A percentile compares a stretch with the other conserved stretches of the same genome.
phyloP scores from a whole-genome alignment of 1,284 basidiomycete species.

The Tilletia setariae region DNA sequence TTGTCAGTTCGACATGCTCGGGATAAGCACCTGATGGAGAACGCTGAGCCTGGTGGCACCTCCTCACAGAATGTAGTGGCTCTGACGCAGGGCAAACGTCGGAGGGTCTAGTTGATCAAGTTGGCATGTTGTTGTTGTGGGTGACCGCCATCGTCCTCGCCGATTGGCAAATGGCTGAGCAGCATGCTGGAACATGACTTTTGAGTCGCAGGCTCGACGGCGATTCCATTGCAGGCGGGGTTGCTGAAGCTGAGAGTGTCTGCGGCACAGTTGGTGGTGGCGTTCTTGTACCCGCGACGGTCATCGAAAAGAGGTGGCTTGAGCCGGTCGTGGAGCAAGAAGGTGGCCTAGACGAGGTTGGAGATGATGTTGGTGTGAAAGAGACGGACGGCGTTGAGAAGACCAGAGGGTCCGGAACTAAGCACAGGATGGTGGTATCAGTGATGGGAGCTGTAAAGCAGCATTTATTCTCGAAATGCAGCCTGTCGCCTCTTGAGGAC shows the following conservation, averaged over 20 bases:
- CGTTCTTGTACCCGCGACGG: slow-evolving; percentile 33
- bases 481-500: slow-evolving; percentile 14
- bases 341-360: slow-evolving; percentile 48
- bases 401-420: slow-evolving; percentile 50
- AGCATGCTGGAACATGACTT: too few species aligned
- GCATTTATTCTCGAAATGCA: slow-evolving; percentile 27
- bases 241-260: slow-evolving; percentile 17
- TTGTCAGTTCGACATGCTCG: not conserved
- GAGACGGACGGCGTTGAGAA: slow-evolving; percentile 49
- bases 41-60: not conserved
- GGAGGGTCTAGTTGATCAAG: not conserved
- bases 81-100: not conserved
- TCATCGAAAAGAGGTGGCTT: slow-evolving; percentile 42
- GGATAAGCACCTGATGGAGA: not conserved
- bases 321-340: slow-evolving; percentile 42
- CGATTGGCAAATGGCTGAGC: too few species aligned
- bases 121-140: not conserved
- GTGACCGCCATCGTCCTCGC: too few species aligned
- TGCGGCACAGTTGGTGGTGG: slow-evolving; percentile 20
- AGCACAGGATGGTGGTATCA: slow-evolving; percentile 44
- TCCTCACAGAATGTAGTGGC: slow-evolving; percentile 37
- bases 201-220: too few species aligned
- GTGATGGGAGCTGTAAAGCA: slow-evolving; percentile 27
- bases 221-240: not conserved
- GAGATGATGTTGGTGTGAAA: slow-evolving; percentile 47